These are phyloP conservation scores for Colletotrichum siamense DNA, from an alignment of 2,329 filamentous ascomycete genomes.

Conservation along the genomic window DNA sequence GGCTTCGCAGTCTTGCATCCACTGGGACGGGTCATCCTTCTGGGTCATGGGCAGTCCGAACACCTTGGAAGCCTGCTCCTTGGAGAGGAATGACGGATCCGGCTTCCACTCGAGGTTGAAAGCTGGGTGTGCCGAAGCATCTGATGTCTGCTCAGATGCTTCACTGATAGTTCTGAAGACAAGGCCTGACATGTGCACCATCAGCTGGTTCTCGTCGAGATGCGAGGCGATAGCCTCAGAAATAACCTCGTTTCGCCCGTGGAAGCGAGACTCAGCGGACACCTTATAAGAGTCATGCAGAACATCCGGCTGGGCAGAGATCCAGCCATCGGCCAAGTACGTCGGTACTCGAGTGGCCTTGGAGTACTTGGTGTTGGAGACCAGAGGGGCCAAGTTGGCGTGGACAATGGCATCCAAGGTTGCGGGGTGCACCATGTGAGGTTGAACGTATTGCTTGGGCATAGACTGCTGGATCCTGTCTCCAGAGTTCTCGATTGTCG, in stretches of 20 bases:
- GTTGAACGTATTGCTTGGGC: constrained; percentile 27
- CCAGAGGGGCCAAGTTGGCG: constrained; percentile 18
- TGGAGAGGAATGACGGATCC: constrained; percentile 22
- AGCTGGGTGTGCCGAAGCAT: constrained; percentile 8
- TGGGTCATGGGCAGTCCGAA: constrained; percentile 18
- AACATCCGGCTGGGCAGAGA: background rate
- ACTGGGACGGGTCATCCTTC: constrained; percentile 20
- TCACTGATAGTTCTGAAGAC: constrained; percentile 23
- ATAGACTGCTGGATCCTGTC: constrained; percentile 14
- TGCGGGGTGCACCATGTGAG: constrained; percentile 39
- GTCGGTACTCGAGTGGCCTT: constrained; percentile 7
- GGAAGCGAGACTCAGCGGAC: constrained; percentile 4
- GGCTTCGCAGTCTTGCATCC: constrained; percentile 24
- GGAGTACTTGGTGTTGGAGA: background rate
- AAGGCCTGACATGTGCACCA: constrained; percentile 24
- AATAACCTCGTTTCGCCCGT: constrained; percentile 15
- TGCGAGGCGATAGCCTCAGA: constrained; percentile 22
- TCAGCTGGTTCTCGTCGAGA: background rate
- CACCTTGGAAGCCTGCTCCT: constrained; percentile 12
- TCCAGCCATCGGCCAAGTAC: constrained; percentile 2
- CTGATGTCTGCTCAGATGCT: background rate
- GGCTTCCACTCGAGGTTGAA: constrained; percentile 26
- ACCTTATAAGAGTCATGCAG: constrained; percentile 24
- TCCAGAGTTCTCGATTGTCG: constrained; percentile 1
- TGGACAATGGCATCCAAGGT: constrained; percentile 40